A percentile compares a stretch with the other conserved stretches of the same genome.
phyloP scores from a whole-genome alignment of 345 rosid species.

The Populus euphratica region DNA sequence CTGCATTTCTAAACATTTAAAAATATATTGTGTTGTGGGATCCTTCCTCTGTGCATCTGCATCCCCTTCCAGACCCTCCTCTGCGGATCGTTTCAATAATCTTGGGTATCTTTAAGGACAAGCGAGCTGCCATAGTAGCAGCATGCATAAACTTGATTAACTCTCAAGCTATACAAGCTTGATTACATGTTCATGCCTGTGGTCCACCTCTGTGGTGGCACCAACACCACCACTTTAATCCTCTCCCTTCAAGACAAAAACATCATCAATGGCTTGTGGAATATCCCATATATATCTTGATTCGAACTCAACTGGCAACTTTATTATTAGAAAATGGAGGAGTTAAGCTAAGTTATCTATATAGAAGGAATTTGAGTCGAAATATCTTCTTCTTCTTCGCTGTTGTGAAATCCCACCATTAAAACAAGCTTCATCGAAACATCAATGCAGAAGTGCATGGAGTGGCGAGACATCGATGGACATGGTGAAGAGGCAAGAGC shows the following conservation, averaged over 20 bases:
- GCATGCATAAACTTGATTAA: constrained; percentile 10
- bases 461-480: not conserved
- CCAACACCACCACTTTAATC: not conserved
- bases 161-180: not conserved
- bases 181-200: not conserved
- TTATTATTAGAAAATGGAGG: not conserved
- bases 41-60: not conserved
- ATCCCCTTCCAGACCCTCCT: not conserved
- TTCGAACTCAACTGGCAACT: constrained; percentile 5
- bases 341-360: not conserved
- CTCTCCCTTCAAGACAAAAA: constrained; percentile 14
- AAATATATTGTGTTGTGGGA: not conserved
- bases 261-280: not conserved
- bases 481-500: not conserved
- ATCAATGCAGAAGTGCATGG: not conserved
- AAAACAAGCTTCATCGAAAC: not conserved
- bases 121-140: constrained; percentile 21
- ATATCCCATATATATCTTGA: not conserved
- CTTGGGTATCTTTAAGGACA: constrained; percentile 24
- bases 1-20: too few species aligned
- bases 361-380: not conserved
- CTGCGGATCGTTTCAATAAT: constrained; percentile 9
- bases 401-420: not conserved
- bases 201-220: not conserved
- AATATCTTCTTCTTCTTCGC: not conserved